A percentile compares a stretch with the other conserved stretches of the same genome.
phyloP scores from a whole-genome alignment of 768 basidiomycete species.

The Phaeotremella skinneri region DNA sequence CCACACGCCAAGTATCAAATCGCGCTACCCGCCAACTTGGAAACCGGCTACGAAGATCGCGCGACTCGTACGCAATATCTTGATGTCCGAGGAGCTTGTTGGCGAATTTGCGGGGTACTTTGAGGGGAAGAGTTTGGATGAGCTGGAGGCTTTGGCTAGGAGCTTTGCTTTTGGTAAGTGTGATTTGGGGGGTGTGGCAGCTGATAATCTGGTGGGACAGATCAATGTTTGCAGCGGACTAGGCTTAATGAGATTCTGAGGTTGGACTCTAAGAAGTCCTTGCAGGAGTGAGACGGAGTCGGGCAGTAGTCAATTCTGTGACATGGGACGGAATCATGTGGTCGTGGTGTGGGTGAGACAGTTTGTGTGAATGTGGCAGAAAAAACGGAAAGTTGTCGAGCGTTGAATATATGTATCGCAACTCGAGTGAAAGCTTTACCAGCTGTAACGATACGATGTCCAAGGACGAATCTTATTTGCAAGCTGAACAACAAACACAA shows the following conservation, averaged over 20 bases:
- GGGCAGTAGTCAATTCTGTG: too few species aligned
- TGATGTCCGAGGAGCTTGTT: constrained; percentile 56
- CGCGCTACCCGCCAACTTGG: constrained; percentile 56
- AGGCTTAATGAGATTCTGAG: constrained; percentile 58
- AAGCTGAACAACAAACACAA: too few species aligned
- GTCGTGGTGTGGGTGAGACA: too few species aligned
- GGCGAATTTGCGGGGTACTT: constrained; percentile 51
- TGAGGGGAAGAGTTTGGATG: constrained; percentile 51
- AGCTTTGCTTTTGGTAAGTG: constrained; percentile 62
- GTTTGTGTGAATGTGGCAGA: too few species aligned
- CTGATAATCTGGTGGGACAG: constrained; percentile 27
- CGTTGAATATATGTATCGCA: too few species aligned
- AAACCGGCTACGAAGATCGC: constrained; percentile 40
- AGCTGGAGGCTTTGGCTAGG: constrained; percentile 67
- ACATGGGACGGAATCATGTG: too few species aligned
- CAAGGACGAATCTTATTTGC: too few species aligned
- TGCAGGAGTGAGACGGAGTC: too few species aligned
- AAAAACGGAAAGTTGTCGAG: neutral
- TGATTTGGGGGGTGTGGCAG: neutral
- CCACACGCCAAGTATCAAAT: constrained; percentile 55
- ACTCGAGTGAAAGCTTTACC: too few species aligned
- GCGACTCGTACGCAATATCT: constrained; percentile 65
- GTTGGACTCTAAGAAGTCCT: constrained; percentile 17
- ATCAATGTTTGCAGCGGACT: constrained; percentile 66
- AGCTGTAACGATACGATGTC: too few species aligned